phyloP scores from a whole-genome alignment of 495 filamentous ascomycete genomes.

The Evansstolkia leycettana region DNA sequence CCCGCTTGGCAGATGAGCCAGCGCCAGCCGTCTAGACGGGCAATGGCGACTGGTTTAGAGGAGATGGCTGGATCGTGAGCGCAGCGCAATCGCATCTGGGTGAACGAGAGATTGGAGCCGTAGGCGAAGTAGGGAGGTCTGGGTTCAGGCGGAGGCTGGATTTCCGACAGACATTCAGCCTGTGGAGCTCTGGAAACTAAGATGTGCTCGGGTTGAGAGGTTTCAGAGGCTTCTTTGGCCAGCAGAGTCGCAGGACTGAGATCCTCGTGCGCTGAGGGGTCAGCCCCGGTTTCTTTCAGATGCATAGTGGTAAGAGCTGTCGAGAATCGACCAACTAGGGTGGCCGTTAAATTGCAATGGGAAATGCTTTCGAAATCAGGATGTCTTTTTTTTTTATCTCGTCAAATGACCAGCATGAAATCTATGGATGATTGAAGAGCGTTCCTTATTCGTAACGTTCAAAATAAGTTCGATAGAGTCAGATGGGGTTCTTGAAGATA shows the following conservation, averaged over 20 bases:
- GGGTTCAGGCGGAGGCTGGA: not conserved
- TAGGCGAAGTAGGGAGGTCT: conserved; percentile 55
- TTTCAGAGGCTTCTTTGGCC: not conserved
- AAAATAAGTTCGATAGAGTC: too few species aligned
- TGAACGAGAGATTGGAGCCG: conserved; percentile 56
- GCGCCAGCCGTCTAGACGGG: conserved; percentile 37
- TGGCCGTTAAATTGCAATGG: too few species aligned
- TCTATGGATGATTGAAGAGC: too few species aligned
- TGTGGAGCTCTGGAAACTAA: not conserved
- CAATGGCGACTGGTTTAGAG: conserved; percentile 33
- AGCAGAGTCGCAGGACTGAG: not conserved
- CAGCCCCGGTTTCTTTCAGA: not conserved
- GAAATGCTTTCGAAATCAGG: too few species aligned
- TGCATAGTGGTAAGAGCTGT: not conserved
- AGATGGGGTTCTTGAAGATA: too few species aligned
- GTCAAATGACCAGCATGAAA: too few species aligned
- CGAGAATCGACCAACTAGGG: too few species aligned
- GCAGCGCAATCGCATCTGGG: conserved; percentile 56
- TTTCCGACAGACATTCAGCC: too few species aligned
- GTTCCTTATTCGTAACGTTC: too few species aligned
- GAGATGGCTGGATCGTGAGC: conserved; percentile 35
- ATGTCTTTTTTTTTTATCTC: too few species aligned
- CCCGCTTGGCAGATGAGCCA: conserved; percentile 59
- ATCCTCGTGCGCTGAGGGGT: not conserved
- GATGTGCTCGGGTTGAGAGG: not conserved